These are phyloP conservation scores for Leavenworthia alabamica DNA, from an alignment of 345 rosid species.

Conservation along the genomic window DNA sequence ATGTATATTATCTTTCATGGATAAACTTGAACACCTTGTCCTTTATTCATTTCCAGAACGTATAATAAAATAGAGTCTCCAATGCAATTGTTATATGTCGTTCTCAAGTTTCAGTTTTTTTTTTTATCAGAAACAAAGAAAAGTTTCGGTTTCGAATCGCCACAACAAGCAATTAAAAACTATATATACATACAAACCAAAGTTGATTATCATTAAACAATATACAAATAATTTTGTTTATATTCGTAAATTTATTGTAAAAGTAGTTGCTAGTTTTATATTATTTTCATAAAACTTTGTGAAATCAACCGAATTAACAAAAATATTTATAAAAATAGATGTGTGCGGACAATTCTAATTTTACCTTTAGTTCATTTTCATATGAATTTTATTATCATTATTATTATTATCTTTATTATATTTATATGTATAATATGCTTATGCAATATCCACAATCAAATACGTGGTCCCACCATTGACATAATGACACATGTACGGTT, in stretches of 20 bases:
- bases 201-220: neutral
- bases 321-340: too few species aligned
- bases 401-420: too few species aligned
- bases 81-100: neutral
- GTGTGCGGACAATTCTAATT: neutral
- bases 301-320: too few species aligned
- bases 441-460: conserved; percentile 5
- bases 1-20: neutral
- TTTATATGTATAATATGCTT: neutral
- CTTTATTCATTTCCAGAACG: neutral
- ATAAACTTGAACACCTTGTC: conserved; percentile 11
- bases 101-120: neutral
- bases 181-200: too few species aligned
- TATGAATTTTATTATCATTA: too few species aligned
- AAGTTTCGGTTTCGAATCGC: neutral
- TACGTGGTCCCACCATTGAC: neutral
- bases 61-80: neutral
- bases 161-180: too few species aligned
- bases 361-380: neutral
- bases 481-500: neutral
- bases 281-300: too few species aligned
- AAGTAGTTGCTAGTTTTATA: neutral
- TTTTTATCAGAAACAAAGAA: too few species aligned
- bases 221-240: neutral
- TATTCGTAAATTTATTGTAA: neutral